These are phyloP conservation scores for Salix koriyanagi DNA, from an alignment of 345 rosid species.

Conservation along the genomic window DNA sequence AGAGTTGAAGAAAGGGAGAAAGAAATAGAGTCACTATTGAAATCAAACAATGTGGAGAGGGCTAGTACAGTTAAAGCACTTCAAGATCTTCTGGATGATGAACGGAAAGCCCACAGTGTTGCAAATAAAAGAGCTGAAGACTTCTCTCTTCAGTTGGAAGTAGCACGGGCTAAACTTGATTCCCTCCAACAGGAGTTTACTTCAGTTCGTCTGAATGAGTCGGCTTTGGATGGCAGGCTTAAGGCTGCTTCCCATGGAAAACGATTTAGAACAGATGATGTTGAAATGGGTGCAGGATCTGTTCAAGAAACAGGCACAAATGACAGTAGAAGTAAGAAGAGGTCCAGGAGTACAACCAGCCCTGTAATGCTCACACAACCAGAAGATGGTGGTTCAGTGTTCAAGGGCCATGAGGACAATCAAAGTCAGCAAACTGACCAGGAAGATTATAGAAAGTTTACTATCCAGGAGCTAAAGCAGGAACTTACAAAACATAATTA, in stretches of 20 bases:
- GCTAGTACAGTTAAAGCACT: constrained; percentile 74
- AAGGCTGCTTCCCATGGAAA: constrained; percentile 72
- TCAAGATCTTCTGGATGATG: constrained; percentile 73
- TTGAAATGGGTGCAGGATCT: constrained; percentile 62
- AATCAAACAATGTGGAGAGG: constrained; percentile 71
- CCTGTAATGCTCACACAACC: constrained; percentile 36
- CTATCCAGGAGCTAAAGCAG: constrained; percentile 71
- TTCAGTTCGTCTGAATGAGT: constrained; percentile 72
- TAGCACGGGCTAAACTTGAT: constrained; percentile 79
- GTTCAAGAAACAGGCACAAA: constrained; percentile 47
- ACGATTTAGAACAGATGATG: constrained; percentile 55
- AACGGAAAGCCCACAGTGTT: constrained; percentile 69
- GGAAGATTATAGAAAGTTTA: constrained; percentile 74
- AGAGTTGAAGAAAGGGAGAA: constrained; percentile 92
- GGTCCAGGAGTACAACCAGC: constrained; percentile 61
- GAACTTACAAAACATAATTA: constrained; percentile 81
- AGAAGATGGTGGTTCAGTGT: constrained; percentile 69
- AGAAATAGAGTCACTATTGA: constrained; percentile 80
- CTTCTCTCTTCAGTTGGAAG: constrained; percentile 75
- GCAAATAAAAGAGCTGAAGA: constrained; percentile 77
- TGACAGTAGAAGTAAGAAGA: constrained; percentile 60
- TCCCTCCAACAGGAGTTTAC: constrained; percentile 77
- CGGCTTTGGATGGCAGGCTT: constrained; percentile 76
- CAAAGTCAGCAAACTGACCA: constrained; percentile 51
- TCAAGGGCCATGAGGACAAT: constrained; percentile 55